Conservation (phyloP, 2,329 filamentous ascomycete species). For the Trichoderma endophyticum region DNA sequence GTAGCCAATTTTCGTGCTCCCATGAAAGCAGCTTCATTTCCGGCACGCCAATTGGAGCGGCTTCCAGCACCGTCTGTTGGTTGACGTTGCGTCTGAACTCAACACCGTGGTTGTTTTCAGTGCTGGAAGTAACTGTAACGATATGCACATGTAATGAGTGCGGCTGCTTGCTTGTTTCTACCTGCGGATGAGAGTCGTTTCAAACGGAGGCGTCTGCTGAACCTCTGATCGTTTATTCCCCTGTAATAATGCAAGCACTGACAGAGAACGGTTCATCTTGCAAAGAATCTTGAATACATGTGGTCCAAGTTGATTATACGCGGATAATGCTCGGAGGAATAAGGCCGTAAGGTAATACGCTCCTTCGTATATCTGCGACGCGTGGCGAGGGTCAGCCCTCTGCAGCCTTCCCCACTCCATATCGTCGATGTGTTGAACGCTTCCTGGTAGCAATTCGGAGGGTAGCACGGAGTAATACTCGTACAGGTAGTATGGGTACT, state of each 20-base stretch:
- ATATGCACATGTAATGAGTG: not conserved
- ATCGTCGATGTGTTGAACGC: not conserved
- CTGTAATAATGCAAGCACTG: not conserved
- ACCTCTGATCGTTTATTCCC: not conserved
- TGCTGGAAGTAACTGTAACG: not conserved
- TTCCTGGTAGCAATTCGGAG: not conserved
- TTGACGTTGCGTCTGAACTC: not conserved
- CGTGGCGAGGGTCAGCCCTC: not conserved
- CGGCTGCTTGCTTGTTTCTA: not conserved
- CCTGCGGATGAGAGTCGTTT: not conserved
- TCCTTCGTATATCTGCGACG: not conserved
- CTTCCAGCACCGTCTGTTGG: not conserved
- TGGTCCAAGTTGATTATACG: not conserved
- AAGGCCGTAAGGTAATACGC: not conserved
- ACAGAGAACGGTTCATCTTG: not conserved
- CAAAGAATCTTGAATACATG: not conserved
- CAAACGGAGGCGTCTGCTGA: not conserved
- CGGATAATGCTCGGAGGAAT: not conserved
- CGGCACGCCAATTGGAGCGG: constrained; percentile 1
- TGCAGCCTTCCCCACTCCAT: not conserved
- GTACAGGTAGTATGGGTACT: not conserved
- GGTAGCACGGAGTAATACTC: not conserved
- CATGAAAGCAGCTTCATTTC: not conserved
- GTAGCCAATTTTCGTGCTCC: not conserved
- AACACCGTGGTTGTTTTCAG: not conserved